Conservation (phyloP, 352 stramenopile genomes). For the Elongisporangium prolatum region DNA sequence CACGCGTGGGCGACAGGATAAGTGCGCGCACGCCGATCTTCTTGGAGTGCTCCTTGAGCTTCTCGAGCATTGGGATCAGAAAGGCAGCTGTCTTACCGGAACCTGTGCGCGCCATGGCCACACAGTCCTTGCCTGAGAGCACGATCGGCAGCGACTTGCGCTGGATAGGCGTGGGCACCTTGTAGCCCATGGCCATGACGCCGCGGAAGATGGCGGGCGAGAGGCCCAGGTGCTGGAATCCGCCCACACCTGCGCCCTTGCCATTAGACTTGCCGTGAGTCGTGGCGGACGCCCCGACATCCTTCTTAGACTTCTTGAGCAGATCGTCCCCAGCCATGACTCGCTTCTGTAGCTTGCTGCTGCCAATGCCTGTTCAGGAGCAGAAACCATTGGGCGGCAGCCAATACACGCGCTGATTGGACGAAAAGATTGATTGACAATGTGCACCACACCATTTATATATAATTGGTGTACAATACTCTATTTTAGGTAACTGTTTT, state of each 20-base stretch:
- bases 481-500: too few relatives aligned
- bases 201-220: conserved; percentile 72
- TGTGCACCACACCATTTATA: neutral
- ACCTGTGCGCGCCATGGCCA: conserved; percentile 98
- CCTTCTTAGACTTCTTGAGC: conserved; percentile 53
- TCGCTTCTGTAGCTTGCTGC: conserved; percentile 2
- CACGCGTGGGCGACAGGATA: conserved; percentile 95
- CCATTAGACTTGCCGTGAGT: conserved; percentile 77
- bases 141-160: conserved; percentile 96
- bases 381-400: neutral
- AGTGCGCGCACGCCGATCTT: conserved; percentile 86
- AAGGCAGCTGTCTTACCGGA: conserved; percentile 98
- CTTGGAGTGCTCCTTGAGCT: conserved; percentile 91
- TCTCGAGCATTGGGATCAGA: conserved; percentile 97
- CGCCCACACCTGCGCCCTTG: conserved; percentile 67
- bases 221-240: conserved; percentile 85
- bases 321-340: conserved; percentile 65
- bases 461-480: neutral
- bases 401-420: neutral
- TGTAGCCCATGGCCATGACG: conserved; percentile 94
- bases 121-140: conserved; percentile 95
- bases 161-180: conserved; percentile 98
- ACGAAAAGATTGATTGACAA: neutral
- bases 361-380: neutral
- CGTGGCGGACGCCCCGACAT: conserved; percentile 20